Conservation (phyloP, 2,329 filamentous ascomycete species). For the Teratosphaeria epicoccoides region DNA sequence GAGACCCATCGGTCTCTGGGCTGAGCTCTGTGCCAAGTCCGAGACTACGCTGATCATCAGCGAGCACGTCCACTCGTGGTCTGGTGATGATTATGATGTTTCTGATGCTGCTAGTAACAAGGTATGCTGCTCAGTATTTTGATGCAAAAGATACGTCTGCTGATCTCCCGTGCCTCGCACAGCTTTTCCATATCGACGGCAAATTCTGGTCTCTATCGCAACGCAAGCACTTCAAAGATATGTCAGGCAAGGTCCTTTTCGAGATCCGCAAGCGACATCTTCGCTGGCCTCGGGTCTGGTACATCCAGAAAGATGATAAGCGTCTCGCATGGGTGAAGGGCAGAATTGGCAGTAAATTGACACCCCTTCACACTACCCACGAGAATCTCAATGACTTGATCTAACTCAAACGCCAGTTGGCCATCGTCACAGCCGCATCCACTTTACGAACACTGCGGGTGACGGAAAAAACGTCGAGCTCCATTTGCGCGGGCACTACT, state of each 20-base stretch:
- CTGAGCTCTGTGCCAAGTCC: not conserved
- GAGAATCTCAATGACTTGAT: not conserved
- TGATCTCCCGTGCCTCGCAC: not conserved
- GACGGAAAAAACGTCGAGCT: not conserved
- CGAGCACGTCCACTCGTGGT: not conserved
- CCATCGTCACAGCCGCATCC: not conserved
- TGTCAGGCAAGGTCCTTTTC: not conserved
- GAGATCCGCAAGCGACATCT: not conserved
- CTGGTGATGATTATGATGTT: not conserved
- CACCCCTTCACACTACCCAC: too few species aligned
- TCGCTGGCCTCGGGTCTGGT: not conserved
- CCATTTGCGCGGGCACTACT: not conserved
- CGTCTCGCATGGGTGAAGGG: not conserved
- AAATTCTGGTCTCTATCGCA: not conserved
- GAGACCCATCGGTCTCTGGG: not conserved
- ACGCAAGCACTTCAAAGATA: not conserved
- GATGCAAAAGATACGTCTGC: not conserved
- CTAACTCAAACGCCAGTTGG: not conserved
- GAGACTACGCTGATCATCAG: not conserved
- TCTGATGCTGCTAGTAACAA: not conserved
- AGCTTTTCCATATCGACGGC: constrained; percentile 1
- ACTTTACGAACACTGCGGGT: not conserved
- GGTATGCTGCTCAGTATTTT: not conserved
- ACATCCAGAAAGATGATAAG: not conserved
- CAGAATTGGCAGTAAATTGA: not conserved